Evolutionary conservation across 2,329 filamentous ascomycete genomes (phyloP), one percentile per base, ranked within the genome.

Genomic region (Bertia moriformis): DNA sequence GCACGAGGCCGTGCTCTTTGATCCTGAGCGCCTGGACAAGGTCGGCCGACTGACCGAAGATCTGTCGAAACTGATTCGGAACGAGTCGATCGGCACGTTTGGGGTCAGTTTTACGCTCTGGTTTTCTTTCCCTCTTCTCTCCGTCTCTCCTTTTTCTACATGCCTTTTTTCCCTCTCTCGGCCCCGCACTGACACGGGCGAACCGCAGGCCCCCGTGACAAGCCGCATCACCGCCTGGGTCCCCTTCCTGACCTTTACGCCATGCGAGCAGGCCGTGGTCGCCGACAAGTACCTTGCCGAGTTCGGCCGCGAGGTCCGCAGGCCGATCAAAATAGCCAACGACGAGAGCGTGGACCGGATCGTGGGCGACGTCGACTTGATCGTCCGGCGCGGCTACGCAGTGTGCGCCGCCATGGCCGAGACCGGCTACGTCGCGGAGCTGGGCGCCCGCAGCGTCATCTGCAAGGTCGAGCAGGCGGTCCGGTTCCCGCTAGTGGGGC

Each of bases 241-340:
- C 5, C 62, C 62, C 0, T 65, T 66, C 47, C 46, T 65, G 14
- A 59, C 57, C 1, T 66, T 66, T 45, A 55, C 53, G 1, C 40
- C 42, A 2, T 42, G 40, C 1, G 63, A 67, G 44, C 53, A 59
- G 41, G 57, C 56, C 1, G 56, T 66, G 1, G 49, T 66, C 2
- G 58, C 54, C 0, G 62, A 68, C 45, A 63, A 60, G 44, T 58
- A 49, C 39, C 40, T 68, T 3, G 52, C 60, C 10, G 49, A 60
- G 14, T 46, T 66, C 1, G 51, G 48, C 15, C 41, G 49, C 20
- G 12, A 47, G 13, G 40, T 55, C 12, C 44, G 46, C 1, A 18
- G 33, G 1, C 55, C 53, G 1, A 46, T 63, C 13, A 47, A 56
- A 15, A 22, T 55, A 14, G 44, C 46, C 3, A 39, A 45, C 1